Base-by-base conservation (phyloP, 2,329 filamentous ascomycete species). In the Cryphonectria nitschkei region DNA sequence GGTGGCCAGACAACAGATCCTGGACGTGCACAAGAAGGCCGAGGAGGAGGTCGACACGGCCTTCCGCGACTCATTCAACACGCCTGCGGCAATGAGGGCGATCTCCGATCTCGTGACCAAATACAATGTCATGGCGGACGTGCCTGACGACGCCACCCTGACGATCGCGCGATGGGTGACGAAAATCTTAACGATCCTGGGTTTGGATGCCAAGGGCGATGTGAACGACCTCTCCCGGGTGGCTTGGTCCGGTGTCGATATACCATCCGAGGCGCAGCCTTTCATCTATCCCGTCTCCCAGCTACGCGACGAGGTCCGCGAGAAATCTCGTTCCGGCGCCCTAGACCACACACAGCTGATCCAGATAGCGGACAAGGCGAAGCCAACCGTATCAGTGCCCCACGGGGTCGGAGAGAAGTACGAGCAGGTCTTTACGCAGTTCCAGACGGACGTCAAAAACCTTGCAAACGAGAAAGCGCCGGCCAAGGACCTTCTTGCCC, bases 11-110 rank as follows among this genome's bases (percentile, higher is more conserved):
- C 37, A 19, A 68, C 41, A 81, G n/a, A 79, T 90, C 1, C 77
- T 79, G 14, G 77, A 80, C 16, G 82, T 84, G 29, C 81, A 92
- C 52, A 84, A 86, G 64, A 78, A 83, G 34, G 85, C 89, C 1
- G 86, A 91, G 76, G 76, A 81, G 32, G 83, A 85, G n/a, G 81
- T 91, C n/a, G 82, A 91, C 76, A 82, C 84, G 58, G 87, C 87
- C 9, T 84, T 93, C 46, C 86, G 86, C 75, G 89, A 92, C 77
- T 93, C 90, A 0, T 93, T 93, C 81, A 89, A 93, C 77, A 93
- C 90, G 0, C 84, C 89, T 0, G 81, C 82, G 2, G 90, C 86
- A 4, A 89, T 93, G 88, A 82, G 84, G 43, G 80, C 86, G 16
- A 86, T 93, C 26, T 87, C 87, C 3, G 85, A 88, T 41, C 82